These are phyloP conservation scores for Trifolium dubium DNA, from an alignment of 306 rosid species.

Conservation along the genomic window DNA sequence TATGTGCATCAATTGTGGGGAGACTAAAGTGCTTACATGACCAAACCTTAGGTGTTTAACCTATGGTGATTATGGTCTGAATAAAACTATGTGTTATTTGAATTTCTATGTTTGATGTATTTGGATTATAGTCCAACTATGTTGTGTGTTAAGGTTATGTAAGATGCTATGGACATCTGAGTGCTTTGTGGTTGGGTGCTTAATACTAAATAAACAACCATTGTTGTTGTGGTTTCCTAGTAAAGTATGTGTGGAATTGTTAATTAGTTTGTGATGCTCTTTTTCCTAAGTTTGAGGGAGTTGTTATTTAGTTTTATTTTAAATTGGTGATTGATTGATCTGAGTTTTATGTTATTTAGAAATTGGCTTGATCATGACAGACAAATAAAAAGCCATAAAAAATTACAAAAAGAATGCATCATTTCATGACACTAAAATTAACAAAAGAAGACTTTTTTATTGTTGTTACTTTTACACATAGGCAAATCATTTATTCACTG, in stretches of 20 bases:
- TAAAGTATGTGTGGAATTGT: slow-evolving; percentile 12
- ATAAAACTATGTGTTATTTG: slow-evolving; percentile 5
- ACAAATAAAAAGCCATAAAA: neutral
- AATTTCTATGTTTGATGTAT: slow-evolving; percentile 39
- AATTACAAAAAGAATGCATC: neutral
- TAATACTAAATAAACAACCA: slow-evolving; percentile 67
- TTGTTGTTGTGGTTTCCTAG: slow-evolving; percentile 38
- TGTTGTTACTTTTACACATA: too few relatives aligned
- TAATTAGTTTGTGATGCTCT: neutral
- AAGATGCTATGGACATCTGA: slow-evolving; percentile 42
- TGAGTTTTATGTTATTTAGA: neutral
- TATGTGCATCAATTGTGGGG: slow-evolving; percentile 97
- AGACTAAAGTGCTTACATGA: slow-evolving; percentile 37
- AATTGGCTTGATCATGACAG: slow-evolving; percentile 17
- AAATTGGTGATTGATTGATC: neutral
- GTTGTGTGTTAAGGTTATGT: neutral
- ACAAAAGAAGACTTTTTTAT: too few relatives aligned
- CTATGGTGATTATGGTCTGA: slow-evolving; percentile 37
- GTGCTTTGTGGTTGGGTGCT: slow-evolving; percentile 57
- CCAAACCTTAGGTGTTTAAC: slow-evolving; percentile 5
- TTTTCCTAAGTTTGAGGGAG: neutral
- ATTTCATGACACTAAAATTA: too few relatives aligned
- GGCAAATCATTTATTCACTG: too few relatives aligned
- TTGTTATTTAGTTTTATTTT: neutral
- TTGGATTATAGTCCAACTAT: slow-evolving; percentile 38